Conservation (phyloP, 1,284 basidiomycete species). For the Melampsora americana region DNA sequence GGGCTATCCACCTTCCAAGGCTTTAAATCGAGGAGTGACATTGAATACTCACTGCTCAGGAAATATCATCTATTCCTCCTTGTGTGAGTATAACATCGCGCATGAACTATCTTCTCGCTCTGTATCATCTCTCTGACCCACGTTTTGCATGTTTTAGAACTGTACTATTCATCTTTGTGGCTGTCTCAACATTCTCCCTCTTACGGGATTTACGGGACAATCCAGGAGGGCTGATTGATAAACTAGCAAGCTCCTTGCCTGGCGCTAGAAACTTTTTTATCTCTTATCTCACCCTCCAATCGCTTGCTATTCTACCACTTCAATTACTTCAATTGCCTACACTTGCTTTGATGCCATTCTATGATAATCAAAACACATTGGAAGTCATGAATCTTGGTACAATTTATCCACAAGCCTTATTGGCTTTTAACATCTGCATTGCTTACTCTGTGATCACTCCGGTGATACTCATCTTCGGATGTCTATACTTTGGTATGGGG, state of each 20-base stretch:
- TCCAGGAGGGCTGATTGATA: constrained; percentile 53
- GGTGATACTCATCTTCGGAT: constrained; percentile 52
- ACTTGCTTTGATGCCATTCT: constrained; percentile 49
- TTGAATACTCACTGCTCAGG: constrained; percentile 53
- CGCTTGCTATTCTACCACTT: constrained; percentile 52
- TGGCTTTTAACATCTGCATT: constrained; percentile 53
- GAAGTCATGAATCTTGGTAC: constrained; percentile 51
- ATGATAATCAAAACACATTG: constrained; percentile 49
- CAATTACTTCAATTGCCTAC: constrained; percentile 52
- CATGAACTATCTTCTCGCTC: background rate
- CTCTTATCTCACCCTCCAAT: constrained; percentile 53
- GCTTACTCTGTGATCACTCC: constrained; percentile 54
- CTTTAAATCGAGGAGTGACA: constrained; percentile 50
- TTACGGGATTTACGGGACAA: constrained; percentile 52
- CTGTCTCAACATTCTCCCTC: constrained; percentile 54
- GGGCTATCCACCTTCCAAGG: constrained; percentile 48
- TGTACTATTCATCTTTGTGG: constrained; percentile 49
- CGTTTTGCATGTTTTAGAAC: background rate
- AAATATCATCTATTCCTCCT: constrained; percentile 49
- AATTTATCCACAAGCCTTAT: constrained; percentile 53
- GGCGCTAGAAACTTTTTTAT: constrained; percentile 54
- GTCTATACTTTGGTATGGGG: constrained; percentile 52
- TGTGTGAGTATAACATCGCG: constrained; percentile 30
- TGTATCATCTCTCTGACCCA: background rate
- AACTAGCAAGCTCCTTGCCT: constrained; percentile 52